These are phyloP conservation scores for Mycena pura DNA, from an alignment of 768 basidiomycete species.

Conservation along the genomic window DNA sequence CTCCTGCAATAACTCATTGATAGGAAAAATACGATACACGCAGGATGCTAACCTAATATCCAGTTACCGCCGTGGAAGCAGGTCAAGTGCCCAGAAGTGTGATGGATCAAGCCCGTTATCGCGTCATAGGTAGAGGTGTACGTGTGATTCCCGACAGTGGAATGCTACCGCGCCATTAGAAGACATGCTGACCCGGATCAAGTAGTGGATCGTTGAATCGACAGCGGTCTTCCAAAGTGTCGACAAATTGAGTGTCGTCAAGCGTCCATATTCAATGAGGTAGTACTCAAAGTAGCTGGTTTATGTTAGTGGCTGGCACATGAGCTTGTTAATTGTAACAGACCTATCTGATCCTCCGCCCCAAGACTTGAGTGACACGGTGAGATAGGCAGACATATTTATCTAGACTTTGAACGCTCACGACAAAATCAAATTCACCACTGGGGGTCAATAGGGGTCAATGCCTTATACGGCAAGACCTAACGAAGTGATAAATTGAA, in stretches of 20 bases:
- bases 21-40: background rate
- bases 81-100: slow-evolving; percentile 58
- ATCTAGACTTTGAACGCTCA: no score
- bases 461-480: slow-evolving; percentile 62
- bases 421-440: slow-evolving; percentile 47
- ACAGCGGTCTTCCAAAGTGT: slow-evolving; percentile 74
- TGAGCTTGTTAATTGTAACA: no score
- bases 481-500: slow-evolving; percentile 21
- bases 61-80: slow-evolving; percentile 55
- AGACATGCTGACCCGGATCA: slow-evolving; percentile 53
- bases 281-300: slow-evolving; percentile 71
- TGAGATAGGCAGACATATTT: no score
- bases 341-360: background rate
- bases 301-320: no score
- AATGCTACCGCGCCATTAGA: slow-evolving; percentile 47
- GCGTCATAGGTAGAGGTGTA: slow-evolving; percentile 72
- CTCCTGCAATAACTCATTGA: slow-evolving; percentile 27
- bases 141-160: slow-evolving; percentile 64
- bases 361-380: no score
- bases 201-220: slow-evolving; percentile 67
- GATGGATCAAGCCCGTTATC: slow-evolving; percentile 48
- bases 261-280: slow-evolving; percentile 72
- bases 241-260: slow-evolving; percentile 67
- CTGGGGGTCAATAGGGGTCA: slow-evolving; percentile 58
- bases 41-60: slow-evolving; percentile 20